Conservation (phyloP, 306 rosid genomes). For the Casuarina glauca region DNA sequence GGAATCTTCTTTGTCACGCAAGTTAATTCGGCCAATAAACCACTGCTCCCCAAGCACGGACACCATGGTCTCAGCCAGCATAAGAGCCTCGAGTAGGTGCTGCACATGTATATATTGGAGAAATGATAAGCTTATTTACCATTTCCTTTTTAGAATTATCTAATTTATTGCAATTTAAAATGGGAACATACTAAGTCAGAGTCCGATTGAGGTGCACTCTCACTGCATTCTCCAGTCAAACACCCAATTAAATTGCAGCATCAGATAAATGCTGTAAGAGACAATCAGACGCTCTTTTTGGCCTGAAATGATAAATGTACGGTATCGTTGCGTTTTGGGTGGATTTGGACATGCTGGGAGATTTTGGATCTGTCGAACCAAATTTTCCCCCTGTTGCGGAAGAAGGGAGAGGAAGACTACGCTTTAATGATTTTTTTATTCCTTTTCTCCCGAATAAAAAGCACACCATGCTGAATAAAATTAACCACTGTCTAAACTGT, state of each 20-base stretch:
- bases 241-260: not conserved
- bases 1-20: constrained; percentile 46
- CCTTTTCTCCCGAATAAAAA: no score
- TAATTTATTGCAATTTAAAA: not conserved
- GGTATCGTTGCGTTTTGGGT: no score
- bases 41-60: constrained; percentile 65
- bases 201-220: not conserved
- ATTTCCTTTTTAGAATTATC: not conserved
- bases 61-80: constrained; percentile 82
- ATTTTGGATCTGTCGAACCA: no score
- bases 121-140: not conserved
- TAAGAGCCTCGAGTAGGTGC: constrained; percentile 80
- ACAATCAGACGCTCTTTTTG: not conserved
- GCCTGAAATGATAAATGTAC: no score
- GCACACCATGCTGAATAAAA: no score
- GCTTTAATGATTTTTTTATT: no score
- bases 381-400: no score
- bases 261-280: not conserved
- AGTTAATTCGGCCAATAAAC: constrained; percentile 58
- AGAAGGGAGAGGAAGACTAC: no score
- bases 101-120: constrained; percentile 24
- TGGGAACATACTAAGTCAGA: not conserved
- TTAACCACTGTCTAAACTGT: no score
- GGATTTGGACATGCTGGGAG: no score
- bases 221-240: not conserved